These are phyloP conservation scores for Rhizoclosmatium hyalinum DNA, from an alignment of 371 early-diverging fungal genomes.

Conservation along the genomic window DNA sequence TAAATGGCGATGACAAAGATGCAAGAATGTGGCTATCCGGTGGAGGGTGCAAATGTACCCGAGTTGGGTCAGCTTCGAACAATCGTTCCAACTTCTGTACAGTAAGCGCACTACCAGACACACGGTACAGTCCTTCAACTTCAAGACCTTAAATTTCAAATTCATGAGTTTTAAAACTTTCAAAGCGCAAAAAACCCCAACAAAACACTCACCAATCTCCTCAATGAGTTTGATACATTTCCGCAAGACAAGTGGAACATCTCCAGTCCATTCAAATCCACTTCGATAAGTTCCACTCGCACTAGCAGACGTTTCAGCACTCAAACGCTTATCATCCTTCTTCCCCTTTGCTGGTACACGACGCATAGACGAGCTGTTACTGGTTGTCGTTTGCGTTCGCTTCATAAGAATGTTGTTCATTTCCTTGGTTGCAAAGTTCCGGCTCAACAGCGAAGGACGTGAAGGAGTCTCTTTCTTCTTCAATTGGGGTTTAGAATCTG, in stretches of 20 bases:
- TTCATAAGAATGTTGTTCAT: not conserved
- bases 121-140: slow-evolving; percentile 55
- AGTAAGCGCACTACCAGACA: slow-evolving; percentile 48
- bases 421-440: not conserved
- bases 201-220: slow-evolving; percentile 44
- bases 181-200: slow-evolving; percentile 11
- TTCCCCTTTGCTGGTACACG: slow-evolving; percentile 36
- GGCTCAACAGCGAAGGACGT: not conserved
- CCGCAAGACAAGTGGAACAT: slow-evolving; percentile 47
- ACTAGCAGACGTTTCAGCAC: slow-evolving; percentile 38
- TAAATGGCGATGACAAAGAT: slow-evolving; percentile 30
- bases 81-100: slow-evolving; percentile 44
- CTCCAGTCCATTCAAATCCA: slow-evolving; percentile 31
- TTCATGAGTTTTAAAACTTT: not conserved
- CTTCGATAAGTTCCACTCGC: slow-evolving; percentile 37
- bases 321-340: slow-evolving; percentile 14
- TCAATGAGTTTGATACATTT: slow-evolving; percentile 54
- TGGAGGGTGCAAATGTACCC: slow-evolving; percentile 46
- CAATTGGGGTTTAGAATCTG: too few species aligned
- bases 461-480: not conserved
- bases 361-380: slow-evolving; percentile 11
- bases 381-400: slow-evolving; percentile 1
- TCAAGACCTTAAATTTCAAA: slow-evolving; percentile 40
- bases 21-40: slow-evolving; percentile 26
- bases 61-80: slow-evolving; percentile 42